A percentile compares a stretch with the other conserved stretches of the same genome.
These are phyloP conservation scores for Neofusicoccum laricinum DNA, from an alignment of 2,329 filamentous ascomycete genomes.

Conservation along the genomic window DNA sequence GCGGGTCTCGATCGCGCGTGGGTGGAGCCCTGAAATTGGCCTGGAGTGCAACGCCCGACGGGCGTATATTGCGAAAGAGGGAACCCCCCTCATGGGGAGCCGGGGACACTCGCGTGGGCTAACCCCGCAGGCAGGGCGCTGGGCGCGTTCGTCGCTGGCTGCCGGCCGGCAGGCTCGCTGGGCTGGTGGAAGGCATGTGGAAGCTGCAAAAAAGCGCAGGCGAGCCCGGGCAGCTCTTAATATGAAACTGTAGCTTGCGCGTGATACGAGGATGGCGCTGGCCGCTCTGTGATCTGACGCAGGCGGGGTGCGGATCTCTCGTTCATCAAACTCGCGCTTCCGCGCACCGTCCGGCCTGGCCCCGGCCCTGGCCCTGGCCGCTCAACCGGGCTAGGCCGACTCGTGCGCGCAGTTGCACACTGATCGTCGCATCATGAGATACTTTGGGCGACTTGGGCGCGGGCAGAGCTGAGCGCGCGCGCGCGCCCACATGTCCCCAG, in stretches of 20 bases:
- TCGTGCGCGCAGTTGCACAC: not conserved
- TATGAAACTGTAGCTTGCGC: slow-evolving; percentile 11
- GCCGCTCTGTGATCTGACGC: slow-evolving; percentile 6
- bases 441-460: slow-evolving; percentile 3
- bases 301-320: slow-evolving; percentile 13
- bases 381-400: slow-evolving; percentile 3
- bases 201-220: slow-evolving; percentile 9
- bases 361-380: not conserved
- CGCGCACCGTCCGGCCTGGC: slow-evolving; percentile 4
- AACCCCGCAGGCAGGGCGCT: slow-evolving; percentile 7
- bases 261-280: slow-evolving; percentile 11
- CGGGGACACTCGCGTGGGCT: slow-evolving; percentile 6
- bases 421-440: slow-evolving; percentile 13
- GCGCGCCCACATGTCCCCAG: not conserved
- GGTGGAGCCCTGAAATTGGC: slow-evolving; percentile 4
- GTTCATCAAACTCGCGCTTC: slow-evolving; percentile 14
- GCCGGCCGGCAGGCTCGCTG: not conserved
- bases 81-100: slow-evolving; percentile 2
- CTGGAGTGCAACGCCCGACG: slow-evolving; percentile 4
- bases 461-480: slow-evolving; percentile 12
- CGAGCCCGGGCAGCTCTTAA: slow-evolving; percentile 9
- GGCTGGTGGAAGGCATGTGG: slow-evolving; percentile 6
- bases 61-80: slow-evolving; percentile 11
- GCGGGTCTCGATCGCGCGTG: slow-evolving; percentile 7
- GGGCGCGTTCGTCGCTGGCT: not conserved